Percentiles rank a stretch among this genome's conserved stretches.
Conservation (phyloP, 1,284 basidiomycete species). For the Apiotrichum porosum region DNA sequence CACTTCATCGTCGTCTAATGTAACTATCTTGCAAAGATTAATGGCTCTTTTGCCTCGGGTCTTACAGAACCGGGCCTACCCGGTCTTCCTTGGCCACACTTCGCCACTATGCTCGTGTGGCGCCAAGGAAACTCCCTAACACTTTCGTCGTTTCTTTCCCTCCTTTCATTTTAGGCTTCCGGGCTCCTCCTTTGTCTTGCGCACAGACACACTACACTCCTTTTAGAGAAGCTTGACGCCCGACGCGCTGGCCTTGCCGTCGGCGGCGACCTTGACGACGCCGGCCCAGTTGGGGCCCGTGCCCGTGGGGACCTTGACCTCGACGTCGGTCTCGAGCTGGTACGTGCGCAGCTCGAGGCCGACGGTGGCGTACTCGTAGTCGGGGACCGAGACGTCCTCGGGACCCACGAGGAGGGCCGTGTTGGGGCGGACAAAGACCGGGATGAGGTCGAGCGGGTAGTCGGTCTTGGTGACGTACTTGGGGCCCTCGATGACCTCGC, state of each 20-base stretch:
- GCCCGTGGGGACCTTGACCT: slow-evolving; percentile 50
- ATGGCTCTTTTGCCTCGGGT: no score
- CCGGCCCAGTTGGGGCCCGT: slow-evolving; percentile 33
- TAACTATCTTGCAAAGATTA: no score
- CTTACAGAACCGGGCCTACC: no score
- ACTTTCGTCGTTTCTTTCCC: no score
- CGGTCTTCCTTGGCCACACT: no score
- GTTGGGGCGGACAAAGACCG: slow-evolving; percentile 61
- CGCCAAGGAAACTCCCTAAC: no score
- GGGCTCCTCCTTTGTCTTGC: no score
- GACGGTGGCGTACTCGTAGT: slow-evolving; percentile 58
- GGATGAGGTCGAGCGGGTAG: slow-evolving; percentile 50
- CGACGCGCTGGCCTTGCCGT: slow-evolving; percentile 12
- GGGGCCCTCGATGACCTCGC: slow-evolving; percentile 28
- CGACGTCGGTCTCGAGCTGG: slow-evolving; percentile 51
- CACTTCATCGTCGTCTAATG: no score
- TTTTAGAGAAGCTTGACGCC: slow-evolving; percentile 3
- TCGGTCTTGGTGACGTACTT: slow-evolving; percentile 30
- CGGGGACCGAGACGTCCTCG: slow-evolving; percentile 56
- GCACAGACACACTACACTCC: background rate
- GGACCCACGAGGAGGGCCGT: slow-evolving; percentile 60
- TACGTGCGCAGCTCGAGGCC: slow-evolving; percentile 57
- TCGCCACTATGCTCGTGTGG: no score
- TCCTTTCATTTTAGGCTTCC: no score
- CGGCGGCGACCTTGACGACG: slow-evolving; percentile 16